These are phyloP conservation scores for Pleurozium schreberi DNA, from an alignment of 225 moss, liverwort and hornwort genomes.

Conservation along the genomic window DNA sequence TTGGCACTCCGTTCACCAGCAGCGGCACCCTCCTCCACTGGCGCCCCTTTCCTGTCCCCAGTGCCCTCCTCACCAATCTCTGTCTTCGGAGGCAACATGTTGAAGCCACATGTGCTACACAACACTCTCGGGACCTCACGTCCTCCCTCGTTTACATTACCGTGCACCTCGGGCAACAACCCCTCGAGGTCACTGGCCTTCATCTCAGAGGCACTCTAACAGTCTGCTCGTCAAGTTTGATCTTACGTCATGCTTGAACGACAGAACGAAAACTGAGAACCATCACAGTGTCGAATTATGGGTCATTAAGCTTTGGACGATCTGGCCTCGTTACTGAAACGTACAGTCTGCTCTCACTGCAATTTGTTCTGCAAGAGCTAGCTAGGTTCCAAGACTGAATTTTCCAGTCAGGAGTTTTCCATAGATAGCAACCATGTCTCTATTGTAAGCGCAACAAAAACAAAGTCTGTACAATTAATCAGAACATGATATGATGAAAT, in stretches of 20 bases:
- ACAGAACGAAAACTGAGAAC: neutral
- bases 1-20: conserved; percentile 41
- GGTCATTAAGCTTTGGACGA: neutral
- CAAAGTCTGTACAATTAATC: too few species aligned
- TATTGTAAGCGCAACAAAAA: too few species aligned
- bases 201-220: too few species aligned
- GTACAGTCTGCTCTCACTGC: too few species aligned
- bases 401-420: too few species aligned
- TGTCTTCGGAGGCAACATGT: neutral
- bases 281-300: neutral
- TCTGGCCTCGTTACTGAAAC: neutral
- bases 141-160: neutral
- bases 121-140: neutral
- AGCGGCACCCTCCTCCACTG: neutral
- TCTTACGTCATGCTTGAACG: neutral
- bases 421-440: too few species aligned
- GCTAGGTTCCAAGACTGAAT: too few species aligned
- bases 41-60: neutral
- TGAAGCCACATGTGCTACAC: neutral
- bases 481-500: too few species aligned
- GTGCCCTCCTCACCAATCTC: neutral
- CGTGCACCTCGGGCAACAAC: neutral
- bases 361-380: neutral
- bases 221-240: neutral
- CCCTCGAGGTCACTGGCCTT: too few species aligned